Percentiles rank a stretch among this genome's conserved stretches.
Conservation (phyloP, 768 basidiomycete genomes). For the Collybia nuda region DNA sequence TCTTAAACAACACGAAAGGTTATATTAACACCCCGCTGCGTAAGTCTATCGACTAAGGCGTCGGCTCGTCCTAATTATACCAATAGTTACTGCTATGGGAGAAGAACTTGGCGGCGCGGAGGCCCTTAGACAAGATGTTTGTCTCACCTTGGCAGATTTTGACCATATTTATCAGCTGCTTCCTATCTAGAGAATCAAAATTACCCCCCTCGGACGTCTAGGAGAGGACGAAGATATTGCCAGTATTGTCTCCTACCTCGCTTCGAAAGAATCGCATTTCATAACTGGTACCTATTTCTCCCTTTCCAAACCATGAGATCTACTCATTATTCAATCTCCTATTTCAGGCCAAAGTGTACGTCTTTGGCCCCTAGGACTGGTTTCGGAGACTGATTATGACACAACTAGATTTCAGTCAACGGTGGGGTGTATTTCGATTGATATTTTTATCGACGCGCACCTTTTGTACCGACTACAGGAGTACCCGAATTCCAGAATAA, state of each 20-base stretch:
- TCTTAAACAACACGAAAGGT: neutral
- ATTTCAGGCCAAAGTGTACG: conserved; percentile 16
- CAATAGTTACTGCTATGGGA: neutral
- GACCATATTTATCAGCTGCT: neutral
- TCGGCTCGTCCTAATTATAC: too few species aligned
- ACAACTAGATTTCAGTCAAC: neutral
- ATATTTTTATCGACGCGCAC: too few species aligned
- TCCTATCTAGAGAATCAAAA: conserved; percentile 1
- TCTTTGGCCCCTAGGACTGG: neutral
- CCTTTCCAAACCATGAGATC: neutral
- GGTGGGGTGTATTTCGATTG: neutral
- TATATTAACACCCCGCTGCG: conserved; percentile 8
- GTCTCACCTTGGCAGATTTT: neutral
- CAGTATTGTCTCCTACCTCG: conserved; percentile 18
- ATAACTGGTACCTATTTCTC: conserved; percentile 22
- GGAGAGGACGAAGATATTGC: conserved; percentile 22
- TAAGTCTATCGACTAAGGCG: neutral
- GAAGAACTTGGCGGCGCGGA: conserved; percentile 5
- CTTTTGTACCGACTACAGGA: neutral
- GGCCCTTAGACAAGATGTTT: neutral
- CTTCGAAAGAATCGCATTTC: conserved; percentile 13
- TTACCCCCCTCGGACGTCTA: conserved; percentile 10
- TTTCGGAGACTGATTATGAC: too few species aligned
- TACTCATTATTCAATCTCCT: too few species aligned
- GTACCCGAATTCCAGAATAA: neutral